phyloP scores from a whole-genome alignment of 352 stramenopile genomes.

The Pythium coloratum region DNA sequence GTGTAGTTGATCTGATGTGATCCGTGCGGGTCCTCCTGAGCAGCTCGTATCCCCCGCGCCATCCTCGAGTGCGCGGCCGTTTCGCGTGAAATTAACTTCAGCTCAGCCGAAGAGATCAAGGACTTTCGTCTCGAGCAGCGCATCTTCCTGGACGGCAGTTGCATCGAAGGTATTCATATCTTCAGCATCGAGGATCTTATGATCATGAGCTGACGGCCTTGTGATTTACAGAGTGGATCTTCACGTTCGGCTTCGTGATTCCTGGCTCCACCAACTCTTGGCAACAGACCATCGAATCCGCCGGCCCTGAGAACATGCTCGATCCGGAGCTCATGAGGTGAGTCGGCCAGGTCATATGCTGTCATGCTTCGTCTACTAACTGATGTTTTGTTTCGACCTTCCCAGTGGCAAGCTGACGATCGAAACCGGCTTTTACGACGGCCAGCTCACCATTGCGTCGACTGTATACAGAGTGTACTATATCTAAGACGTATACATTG shows the following conservation, averaged over 20 bases:
- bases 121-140: constrained; percentile 93
- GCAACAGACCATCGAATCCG: constrained; percentile 94
- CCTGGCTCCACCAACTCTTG: constrained; percentile 94
- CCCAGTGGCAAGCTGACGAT: constrained; percentile 91
- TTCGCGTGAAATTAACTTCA: constrained; percentile 95
- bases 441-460: constrained; percentile 84
- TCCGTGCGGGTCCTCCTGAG: neutral
- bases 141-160: constrained; percentile 87
- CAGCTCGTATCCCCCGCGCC: constrained; percentile 67
- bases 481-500: constrained; percentile 44
- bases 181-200: no score
- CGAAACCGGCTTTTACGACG: constrained; percentile 96
- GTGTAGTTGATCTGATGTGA: neutral
- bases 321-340: constrained; percentile 82
- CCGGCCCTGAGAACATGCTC: constrained; percentile 88
- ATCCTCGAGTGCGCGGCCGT: constrained; percentile 92
- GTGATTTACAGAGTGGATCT: constrained; percentile 87
- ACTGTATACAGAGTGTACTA: constrained; percentile 94
- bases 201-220: neutral
- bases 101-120: constrained; percentile 84
- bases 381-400: neutral
- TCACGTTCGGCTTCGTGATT: constrained; percentile 96
- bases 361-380: neutral
- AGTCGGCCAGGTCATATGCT: neutral
- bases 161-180: constrained; percentile 76